These are phyloP conservation scores for Pyrus pyrifolia DNA, from an alignment of 306 rosid species.

Conservation along the genomic window DNA sequence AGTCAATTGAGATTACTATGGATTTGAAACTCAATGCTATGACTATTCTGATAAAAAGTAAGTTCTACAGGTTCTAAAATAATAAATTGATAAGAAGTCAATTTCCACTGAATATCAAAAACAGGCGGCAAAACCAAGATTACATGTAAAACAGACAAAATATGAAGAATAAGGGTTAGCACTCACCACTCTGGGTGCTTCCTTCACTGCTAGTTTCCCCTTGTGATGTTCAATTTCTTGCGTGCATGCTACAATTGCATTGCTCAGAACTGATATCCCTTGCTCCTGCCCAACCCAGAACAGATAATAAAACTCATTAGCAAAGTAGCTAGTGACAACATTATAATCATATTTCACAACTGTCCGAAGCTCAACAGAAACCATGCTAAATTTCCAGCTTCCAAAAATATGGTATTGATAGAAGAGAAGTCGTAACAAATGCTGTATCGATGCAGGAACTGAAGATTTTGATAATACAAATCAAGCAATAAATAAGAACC, in stretches of 20 bases:
- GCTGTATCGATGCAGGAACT: neutral
- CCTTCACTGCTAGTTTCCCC: constrained; percentile 85
- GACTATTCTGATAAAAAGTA: neutral
- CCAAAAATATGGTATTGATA: neutral
- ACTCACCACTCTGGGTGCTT: constrained; percentile 93
- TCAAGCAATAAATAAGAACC: neutral
- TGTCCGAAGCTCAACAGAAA: neutral
- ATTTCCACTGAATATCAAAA: neutral
- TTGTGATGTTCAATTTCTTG: constrained; percentile 74
- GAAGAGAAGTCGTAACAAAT: neutral
- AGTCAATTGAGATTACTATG: neutral
- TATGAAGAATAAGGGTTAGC: constrained; percentile 2
- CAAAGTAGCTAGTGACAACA: neutral
- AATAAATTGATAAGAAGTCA: neutral
- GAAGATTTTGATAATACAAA: neutral
- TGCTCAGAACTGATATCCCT: constrained; percentile 69
- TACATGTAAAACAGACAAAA: neutral
- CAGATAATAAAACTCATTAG: neutral
- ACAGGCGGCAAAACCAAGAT: neutral
- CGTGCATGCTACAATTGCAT: constrained; percentile 68
- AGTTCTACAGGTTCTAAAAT: neutral
- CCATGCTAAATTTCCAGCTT: neutral
- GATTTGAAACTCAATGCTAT: neutral
- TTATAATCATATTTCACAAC: neutral
- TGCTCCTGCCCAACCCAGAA: constrained; percentile 56